phyloP scores from a whole-genome alignment of 345 rosid genomes.

The Combretum micranthum region DNA sequence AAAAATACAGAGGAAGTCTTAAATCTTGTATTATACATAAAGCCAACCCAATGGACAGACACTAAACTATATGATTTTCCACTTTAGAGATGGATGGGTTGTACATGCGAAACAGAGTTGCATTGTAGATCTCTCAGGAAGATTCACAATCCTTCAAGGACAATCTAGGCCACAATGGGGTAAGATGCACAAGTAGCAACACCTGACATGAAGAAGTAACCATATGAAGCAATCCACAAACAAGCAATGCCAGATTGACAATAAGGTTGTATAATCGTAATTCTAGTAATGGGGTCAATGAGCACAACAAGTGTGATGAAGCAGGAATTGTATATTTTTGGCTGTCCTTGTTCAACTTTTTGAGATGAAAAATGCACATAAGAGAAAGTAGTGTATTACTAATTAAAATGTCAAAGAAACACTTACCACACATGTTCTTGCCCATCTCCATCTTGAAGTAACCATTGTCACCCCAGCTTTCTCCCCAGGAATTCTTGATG shows the following conservation, averaged over 20 bases:
- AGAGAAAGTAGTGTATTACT: background rate
- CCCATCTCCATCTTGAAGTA: constrained; percentile 97
- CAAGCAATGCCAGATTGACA: too few species aligned
- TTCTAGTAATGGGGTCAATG: too few species aligned
- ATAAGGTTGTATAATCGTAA: too few species aligned
- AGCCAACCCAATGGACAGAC: background rate
- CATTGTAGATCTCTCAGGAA: background rate
- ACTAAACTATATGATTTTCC: too few species aligned
- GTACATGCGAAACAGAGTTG: too few species aligned
- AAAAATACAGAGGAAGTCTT: background rate
- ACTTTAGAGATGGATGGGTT: too few species aligned
- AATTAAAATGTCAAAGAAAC: constrained; percentile 10
- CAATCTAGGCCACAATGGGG: constrained; percentile 8
- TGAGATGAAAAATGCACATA: background rate
- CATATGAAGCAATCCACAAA: too few species aligned
- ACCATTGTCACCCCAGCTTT: constrained; percentile 67
- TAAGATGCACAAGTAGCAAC: constrained; percentile 91
- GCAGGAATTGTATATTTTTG: too few species aligned
- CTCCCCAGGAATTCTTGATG: constrained; percentile 93
- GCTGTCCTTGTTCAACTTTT: background rate
- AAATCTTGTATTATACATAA: constrained; percentile 10
- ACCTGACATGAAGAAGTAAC: constrained; percentile 34
- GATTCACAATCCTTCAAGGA: background rate
- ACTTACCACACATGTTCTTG: constrained; percentile 96
- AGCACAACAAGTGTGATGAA: too few species aligned